Conservation (phyloP, 192 early-diverging fungal genomes). For the Podila epigama region DNA sequence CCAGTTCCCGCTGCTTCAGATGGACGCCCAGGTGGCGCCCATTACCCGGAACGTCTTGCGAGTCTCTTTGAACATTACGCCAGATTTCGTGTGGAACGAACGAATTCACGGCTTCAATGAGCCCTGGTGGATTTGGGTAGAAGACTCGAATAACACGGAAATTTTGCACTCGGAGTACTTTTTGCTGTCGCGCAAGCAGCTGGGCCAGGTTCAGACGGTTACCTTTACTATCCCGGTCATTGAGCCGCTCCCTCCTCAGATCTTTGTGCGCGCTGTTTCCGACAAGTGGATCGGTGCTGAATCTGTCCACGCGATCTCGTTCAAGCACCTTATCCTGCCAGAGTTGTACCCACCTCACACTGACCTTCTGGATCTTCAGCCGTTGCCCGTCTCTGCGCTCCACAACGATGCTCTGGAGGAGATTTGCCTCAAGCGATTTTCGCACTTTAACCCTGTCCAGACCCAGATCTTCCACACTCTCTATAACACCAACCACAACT, state of each 20-base stretch:
- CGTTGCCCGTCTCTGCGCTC: constrained; percentile 88
- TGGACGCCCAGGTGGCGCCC: constrained; percentile 86
- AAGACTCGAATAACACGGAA: constrained; percentile 87
- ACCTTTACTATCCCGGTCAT: constrained; percentile 92
- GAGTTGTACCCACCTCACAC: constrained; percentile 86
- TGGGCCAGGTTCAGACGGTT: constrained; percentile 72
- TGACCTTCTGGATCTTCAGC: constrained; percentile 91
- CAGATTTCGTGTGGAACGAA: constrained; percentile 96
- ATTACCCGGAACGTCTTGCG: constrained; percentile 94
- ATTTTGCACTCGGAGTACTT: constrained; percentile 95
- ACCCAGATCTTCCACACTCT: constrained; percentile 99
- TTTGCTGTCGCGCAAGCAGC: constrained; percentile 72
- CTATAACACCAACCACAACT: constrained; percentile 85
- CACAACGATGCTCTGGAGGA: constrained; percentile 83
- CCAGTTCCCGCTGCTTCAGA: constrained; percentile 85
- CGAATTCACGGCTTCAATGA: constrained; percentile 89
- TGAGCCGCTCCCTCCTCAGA: constrained; percentile 90
- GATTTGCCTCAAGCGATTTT: constrained; percentile 84
- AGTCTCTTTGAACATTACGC: constrained; percentile 78
- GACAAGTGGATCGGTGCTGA: constrained; percentile 97
- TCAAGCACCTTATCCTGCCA: constrained; percentile 92
- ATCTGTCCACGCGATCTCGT: constrained; percentile 83
- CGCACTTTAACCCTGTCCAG: constrained; percentile 99
- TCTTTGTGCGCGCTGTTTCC: constrained; percentile 92
- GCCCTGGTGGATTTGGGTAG: constrained; percentile 97